Conservation (phyloP, 179 eudicot genomes). For the Sideroxylon spinosum region DNA sequence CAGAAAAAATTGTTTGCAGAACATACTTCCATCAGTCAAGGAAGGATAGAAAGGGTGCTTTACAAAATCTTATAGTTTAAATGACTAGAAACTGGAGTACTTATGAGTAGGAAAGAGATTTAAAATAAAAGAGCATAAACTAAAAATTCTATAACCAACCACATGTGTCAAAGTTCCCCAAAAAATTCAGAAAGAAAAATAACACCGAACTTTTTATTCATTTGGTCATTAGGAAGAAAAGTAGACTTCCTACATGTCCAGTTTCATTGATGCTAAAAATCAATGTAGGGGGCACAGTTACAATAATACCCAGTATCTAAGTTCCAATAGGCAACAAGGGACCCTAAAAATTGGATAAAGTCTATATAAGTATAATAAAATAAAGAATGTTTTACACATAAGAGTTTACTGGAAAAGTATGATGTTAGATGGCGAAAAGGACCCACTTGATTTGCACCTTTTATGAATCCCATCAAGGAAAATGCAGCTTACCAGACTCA, state of each 20-base stretch:
- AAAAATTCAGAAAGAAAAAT: background rate
- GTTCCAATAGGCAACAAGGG: background rate
- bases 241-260: background rate
- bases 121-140: background rate
- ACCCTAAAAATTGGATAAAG: background rate
- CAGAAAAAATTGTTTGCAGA: background rate
- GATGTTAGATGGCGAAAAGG: too few species aligned
- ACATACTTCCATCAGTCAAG: background rate
- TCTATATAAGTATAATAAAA: background rate
- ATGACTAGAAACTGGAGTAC: background rate
- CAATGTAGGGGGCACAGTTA: background rate
- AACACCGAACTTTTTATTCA: background rate
- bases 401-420: background rate
- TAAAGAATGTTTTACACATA: background rate
- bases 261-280: background rate
- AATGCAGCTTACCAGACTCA: too few species aligned
- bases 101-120: background rate
- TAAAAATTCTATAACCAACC: background rate
- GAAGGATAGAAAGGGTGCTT: background rate
- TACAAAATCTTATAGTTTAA: background rate
- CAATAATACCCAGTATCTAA: too few species aligned
- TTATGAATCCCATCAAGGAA: too few species aligned
- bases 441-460: too few species aligned
- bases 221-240: background rate
- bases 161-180: background rate